phyloP scores from a whole-genome alignment of 1,284 basidiomycete species.

The Jaminaea rosea region DNA sequence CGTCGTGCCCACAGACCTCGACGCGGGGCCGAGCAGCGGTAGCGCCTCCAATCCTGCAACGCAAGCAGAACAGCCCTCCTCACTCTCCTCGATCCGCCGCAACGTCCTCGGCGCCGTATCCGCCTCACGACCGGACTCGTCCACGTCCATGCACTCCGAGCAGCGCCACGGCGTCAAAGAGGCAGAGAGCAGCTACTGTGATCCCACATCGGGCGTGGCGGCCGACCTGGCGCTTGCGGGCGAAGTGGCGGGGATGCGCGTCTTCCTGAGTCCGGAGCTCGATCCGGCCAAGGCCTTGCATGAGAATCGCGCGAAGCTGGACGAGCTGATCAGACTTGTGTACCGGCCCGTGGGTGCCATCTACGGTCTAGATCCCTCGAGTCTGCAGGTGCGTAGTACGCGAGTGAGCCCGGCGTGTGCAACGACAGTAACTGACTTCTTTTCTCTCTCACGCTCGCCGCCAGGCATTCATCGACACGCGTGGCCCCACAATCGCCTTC shows the following conservation, averaged over 20 bases:
- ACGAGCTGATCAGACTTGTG: conserved; percentile 41
- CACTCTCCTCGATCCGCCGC: not conserved
- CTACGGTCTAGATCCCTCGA: conserved; percentile 52
- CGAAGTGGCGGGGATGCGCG: conserved; percentile 45
- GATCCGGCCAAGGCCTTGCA: conserved; percentile 34
- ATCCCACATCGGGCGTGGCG: conserved; percentile 36
- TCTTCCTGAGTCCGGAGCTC: conserved; percentile 44
- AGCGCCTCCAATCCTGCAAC: conserved; percentile 2
- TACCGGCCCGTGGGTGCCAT: conserved; percentile 45
- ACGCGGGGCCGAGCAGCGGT: conserved; percentile 7
- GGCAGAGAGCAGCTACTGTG: conserved; percentile 48
- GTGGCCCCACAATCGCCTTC: conserved; percentile 81
- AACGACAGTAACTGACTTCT: too few relatives aligned
- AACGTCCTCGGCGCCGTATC: conserved; percentile 45
- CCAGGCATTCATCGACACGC: conserved; percentile 73
- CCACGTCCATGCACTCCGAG: conserved; percentile 42
- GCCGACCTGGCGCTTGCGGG: conserved; percentile 47
- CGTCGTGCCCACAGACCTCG: too few relatives aligned
- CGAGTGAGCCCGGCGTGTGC: too few relatives aligned
- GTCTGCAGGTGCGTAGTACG: conserved; percentile 78
- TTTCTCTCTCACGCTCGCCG: too few relatives aligned
- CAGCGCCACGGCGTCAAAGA: conserved; percentile 47
- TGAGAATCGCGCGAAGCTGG: conserved; percentile 37
- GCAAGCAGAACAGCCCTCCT: conserved; percentile 1
- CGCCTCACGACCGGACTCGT: conserved; percentile 47